Conservation (phyloP, 2,329 filamentous ascomycete genomes). For the Microdochium paspali region DNA sequence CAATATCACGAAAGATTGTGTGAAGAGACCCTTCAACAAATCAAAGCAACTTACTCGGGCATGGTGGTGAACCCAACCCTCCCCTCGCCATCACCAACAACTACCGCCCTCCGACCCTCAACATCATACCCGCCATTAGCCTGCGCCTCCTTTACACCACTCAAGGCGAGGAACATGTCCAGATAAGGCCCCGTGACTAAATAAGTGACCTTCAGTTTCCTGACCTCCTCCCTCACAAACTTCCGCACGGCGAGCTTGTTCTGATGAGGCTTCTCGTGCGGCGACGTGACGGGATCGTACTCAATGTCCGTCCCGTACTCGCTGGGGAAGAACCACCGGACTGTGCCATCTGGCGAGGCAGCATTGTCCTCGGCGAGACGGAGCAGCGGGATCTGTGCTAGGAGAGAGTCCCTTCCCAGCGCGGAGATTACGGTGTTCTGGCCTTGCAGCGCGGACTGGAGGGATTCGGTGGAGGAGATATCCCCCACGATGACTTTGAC, state of each 20-base stretch:
- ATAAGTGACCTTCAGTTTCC: conserved; percentile 44
- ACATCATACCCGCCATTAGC: conserved; percentile 50
- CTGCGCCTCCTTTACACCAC: conserved; percentile 18
- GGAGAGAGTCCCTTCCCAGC: conserved; percentile 46
- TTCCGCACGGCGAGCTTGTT: conserved; percentile 51
- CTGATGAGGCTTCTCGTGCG: conserved; percentile 50
- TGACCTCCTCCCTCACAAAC: conserved; percentile 34
- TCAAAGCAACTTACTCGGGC: conserved; percentile 47
- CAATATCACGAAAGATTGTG: neutral
- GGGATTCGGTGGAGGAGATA: conserved; percentile 35
- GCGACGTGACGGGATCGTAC: conserved; percentile 36
- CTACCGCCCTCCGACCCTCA: conserved; percentile 42
- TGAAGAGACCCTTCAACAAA: neutral
- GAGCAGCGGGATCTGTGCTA: conserved; percentile 44
- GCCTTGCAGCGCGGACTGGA: conserved; percentile 42
- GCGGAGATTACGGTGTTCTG: conserved; percentile 35
- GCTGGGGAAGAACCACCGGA: conserved; percentile 49
- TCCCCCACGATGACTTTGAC: conserved; percentile 47
- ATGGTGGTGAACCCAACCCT: conserved; percentile 61
- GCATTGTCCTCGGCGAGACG: conserved; percentile 39
- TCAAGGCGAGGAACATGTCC: conserved; percentile 39
- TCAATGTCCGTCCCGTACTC: conserved; percentile 51
- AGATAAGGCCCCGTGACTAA: conserved; percentile 54
- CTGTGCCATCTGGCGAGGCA: conserved; percentile 18
- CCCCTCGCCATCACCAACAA: conserved; percentile 53